Evolutionary conservation across 2,329 filamentous ascomycete genomes (phyloP), one percentile per base, ranked within the genome.

Genomic region (Sclerotinia glacialis): DNA sequence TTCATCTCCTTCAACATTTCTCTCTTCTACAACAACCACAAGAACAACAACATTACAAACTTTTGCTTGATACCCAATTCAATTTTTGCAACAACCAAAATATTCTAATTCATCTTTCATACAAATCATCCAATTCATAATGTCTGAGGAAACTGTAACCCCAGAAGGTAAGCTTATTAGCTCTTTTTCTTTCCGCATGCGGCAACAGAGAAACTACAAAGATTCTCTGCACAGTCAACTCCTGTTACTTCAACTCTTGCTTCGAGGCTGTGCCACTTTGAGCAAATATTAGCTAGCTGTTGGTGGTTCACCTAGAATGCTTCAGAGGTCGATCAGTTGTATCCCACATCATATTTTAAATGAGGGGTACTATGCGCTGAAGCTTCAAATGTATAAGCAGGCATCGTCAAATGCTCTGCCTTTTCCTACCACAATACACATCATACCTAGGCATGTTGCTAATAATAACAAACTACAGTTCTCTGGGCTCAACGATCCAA

Each of bases 401-500:
- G 44, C 37, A 31, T 54, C 64, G 44, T 28, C 34, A 23, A 44
- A 12, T 44, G 46, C 37, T 56, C 40, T 40, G 42, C 14, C 5
- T 21, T 44, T 18, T 7, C n/a, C 26, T 5, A 34, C 11, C 21
- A 54, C 21, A 21, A 8, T 26, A 58, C 53, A 49, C 31, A 66
- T 11, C 0, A 31, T 40, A 12, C 40, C 8, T 63, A 37, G 21
- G 55, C 21, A 55, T 26, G 8, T 44, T 12, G 37, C 56, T 66
- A 55, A 63, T 23, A 3, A 40, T 40, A 37, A n/a, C 1, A 40
- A 37, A 42, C 14, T 58, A 54, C 76, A 98, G 95, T 99, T 75
- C 90, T 93, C 80, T 99, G 95, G 95, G 94, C 95, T 72, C 95
- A 99, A 84, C 93, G 95, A 84, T 98, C 94, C 56, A 95, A 89